phyloP scores from a whole-genome alignment of 2,329 filamentous ascomycete species.

The Aspergillus puulaauensis region DNA sequence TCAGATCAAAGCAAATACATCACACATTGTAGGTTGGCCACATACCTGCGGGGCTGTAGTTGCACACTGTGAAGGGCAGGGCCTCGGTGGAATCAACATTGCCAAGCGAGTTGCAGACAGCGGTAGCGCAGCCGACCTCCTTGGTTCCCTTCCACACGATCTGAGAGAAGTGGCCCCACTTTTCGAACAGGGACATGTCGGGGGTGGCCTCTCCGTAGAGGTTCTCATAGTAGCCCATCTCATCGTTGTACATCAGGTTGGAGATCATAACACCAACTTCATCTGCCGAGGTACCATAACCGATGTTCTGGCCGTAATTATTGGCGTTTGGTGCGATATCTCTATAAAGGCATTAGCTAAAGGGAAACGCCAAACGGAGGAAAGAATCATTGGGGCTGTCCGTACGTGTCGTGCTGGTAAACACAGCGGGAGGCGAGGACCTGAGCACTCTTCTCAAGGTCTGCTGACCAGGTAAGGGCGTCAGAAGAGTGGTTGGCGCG shows the following conservation, averaged over 20 bases:
- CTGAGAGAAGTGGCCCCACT: conserved; percentile 75
- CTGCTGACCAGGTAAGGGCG: conserved; percentile 64
- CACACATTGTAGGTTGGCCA: conserved; percentile 6
- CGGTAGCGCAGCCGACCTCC: conserved; percentile 62
- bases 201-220: conserved; percentile 62
- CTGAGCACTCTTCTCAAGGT: conserved; percentile 63
- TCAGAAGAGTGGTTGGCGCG: conserved; percentile 75
- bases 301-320: conserved; percentile 90
- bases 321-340: conserved; percentile 52
- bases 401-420: conserved; percentile 74
- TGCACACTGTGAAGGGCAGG: conserved; percentile 81
- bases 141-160: conserved; percentile 67
- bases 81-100: conserved; percentile 43
- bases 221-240: conserved; percentile 59
- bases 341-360: conserved; percentile 21
- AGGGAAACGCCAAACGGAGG: too few species aligned
- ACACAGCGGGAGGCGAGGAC: conserved; percentile 65
- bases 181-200: conserved; percentile 60
- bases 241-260: conserved; percentile 86
- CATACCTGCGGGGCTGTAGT: conserved; percentile 75
- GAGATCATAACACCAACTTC: conserved; percentile 69
- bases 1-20: not conserved
- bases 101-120: conserved; percentile 45
- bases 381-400: not conserved
- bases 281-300: conserved; percentile 59